Conservation (phyloP, 139 green algal species). For the Edaphochlamys debaryana region DNA sequence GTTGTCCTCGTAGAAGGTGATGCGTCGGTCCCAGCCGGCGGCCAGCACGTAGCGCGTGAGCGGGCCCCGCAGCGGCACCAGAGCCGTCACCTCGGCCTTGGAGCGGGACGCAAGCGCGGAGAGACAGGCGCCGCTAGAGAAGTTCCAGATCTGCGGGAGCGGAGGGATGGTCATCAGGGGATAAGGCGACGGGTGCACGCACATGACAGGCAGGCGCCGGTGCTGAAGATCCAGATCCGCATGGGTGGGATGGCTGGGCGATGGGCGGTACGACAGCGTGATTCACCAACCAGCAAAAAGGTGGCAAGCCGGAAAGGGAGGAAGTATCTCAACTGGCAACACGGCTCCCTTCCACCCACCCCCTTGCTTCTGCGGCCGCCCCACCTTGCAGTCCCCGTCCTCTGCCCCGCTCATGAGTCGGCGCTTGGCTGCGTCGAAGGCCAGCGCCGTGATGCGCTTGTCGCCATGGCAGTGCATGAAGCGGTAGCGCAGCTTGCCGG, state of each 20-base stretch:
- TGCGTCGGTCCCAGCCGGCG: conserved; percentile 68
- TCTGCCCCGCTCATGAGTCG: conserved; percentile 71
- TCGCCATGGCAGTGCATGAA: conserved; percentile 63
- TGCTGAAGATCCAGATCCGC: too few relatives aligned
- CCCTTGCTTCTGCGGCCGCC: too few relatives aligned
- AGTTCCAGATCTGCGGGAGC: conserved; percentile 68
- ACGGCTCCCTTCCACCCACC: too few relatives aligned
- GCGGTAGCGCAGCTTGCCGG: conserved; percentile 65
- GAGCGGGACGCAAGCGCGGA: conserved; percentile 31
- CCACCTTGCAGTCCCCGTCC: conserved; percentile 63
- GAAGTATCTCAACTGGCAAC: too few relatives aligned
- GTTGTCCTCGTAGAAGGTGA: conserved; percentile 73
- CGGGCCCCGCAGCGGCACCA: conserved; percentile 38
- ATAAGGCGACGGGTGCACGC: too few relatives aligned
- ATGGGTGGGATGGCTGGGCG: not conserved
- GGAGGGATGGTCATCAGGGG: too few relatives aligned
- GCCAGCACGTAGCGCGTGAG: conserved; percentile 65
- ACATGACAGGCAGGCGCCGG: too few relatives aligned
- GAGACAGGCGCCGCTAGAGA: conserved; percentile 67
- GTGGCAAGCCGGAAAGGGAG: too few relatives aligned
- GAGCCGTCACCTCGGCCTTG: conserved; percentile 59
- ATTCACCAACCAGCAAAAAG: too few relatives aligned
- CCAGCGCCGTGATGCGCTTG: conserved; percentile 65
- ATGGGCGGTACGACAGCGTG: too few relatives aligned
- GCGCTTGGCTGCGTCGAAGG: conserved; percentile 64